Evolutionary conservation across 805 yeast genomes (phyloP).

Genomic region (Barnettozyma sp.): DNA sequence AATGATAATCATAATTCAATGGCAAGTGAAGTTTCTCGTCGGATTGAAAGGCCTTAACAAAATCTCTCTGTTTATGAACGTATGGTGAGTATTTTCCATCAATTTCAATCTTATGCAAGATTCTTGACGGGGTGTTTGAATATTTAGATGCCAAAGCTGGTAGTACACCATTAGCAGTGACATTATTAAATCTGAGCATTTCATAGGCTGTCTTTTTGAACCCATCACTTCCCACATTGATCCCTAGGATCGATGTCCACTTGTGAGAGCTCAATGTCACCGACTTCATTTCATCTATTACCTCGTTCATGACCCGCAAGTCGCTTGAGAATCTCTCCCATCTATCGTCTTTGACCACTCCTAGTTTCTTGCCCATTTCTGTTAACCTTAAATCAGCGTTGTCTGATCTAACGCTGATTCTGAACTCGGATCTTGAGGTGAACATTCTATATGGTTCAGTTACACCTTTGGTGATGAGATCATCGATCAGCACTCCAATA

Average conservation of each 20-base stretch:
- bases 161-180: constrained; percentile 14
- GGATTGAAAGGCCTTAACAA: constrained; percentile 69
- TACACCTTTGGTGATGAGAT: constrained; percentile 89
- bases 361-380: constrained; percentile 52
- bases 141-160: constrained; percentile 19
- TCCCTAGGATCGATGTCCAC: constrained; percentile 52
- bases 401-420: constrained; percentile 86
- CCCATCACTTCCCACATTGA: constrained; percentile 48
- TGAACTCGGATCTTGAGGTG: constrained; percentile 90
- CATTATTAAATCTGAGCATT: constrained; percentile 50
- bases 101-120: constrained; percentile 56
- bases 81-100: constrained; percentile 83
- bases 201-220: constrained; percentile 61
- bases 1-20: constrained; percentile 49
- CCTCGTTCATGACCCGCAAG: constrained; percentile 34
- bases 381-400: constrained; percentile 90
- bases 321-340: constrained; percentile 44
- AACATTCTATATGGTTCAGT: constrained; percentile 98
- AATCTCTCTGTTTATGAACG: constrained; percentile 62
- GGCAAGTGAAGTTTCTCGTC: constrained; percentile 82
- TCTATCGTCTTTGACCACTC: constrained; percentile 59
- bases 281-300: constrained; percentile 39
- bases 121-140: constrained; percentile 34
- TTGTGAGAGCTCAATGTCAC: constrained; percentile 44
- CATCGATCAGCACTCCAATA: constrained; percentile 89